phyloP scores from a whole-genome alignment of 768 basidiomycete genomes.

The Harrya chromipes region DNA sequence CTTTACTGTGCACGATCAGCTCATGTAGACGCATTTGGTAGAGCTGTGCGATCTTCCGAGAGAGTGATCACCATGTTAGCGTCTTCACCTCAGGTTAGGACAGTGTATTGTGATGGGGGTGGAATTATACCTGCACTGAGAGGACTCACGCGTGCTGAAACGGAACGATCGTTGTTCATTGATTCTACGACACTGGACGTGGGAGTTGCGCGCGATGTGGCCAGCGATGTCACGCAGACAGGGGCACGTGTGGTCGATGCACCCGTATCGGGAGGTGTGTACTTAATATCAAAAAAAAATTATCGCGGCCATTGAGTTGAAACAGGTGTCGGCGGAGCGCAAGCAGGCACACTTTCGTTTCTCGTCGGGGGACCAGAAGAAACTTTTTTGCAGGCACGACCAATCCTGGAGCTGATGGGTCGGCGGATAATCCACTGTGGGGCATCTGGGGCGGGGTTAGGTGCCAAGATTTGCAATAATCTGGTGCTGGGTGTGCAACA shows the following conservation, averaged over 20 bases:
- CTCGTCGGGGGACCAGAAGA: constrained; percentile 77
- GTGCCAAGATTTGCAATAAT: constrained; percentile 92
- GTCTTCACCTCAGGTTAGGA: constrained; percentile 81
- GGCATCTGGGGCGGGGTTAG: constrained; percentile 74
- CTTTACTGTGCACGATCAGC: constrained; percentile 1
- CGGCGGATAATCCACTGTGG: constrained; percentile 82
- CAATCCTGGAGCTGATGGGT: constrained; percentile 73
- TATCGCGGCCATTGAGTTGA: constrained; percentile 5
- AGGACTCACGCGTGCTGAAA: constrained; percentile 38
- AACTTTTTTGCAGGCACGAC: constrained; percentile 54
- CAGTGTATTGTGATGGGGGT: constrained; percentile 61
- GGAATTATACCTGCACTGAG: constrained; percentile 66
- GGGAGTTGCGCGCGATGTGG: constrained; percentile 63
- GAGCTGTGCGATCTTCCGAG: constrained; percentile 59
- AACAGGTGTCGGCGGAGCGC: constrained; percentile 80
- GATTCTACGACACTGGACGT: constrained; percentile 93
- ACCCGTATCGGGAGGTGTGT: constrained; percentile 87
- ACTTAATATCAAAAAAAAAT: not conserved
- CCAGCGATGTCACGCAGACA: constrained; percentile 45
- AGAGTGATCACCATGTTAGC: constrained; percentile 90
- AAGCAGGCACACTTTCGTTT: constrained; percentile 85
- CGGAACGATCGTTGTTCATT: constrained; percentile 60
- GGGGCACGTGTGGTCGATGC: constrained; percentile 87
- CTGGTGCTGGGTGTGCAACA: constrained; percentile 75
- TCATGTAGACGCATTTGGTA: constrained; percentile 28